phyloP scores from a whole-genome alignment of 495 filamentous ascomycete species.

The Neurospora sp. region DNA sequence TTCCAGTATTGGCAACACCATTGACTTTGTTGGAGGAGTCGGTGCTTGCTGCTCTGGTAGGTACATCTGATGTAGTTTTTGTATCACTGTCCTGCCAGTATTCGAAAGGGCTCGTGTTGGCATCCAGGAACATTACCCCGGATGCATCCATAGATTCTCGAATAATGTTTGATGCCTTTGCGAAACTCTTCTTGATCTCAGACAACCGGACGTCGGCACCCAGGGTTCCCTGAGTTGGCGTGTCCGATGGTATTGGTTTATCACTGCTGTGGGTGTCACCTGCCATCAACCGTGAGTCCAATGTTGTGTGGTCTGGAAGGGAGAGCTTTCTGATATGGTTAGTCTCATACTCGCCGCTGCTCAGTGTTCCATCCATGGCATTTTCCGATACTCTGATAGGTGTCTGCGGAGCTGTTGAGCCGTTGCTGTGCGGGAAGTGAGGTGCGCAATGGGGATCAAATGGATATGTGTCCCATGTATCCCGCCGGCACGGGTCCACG shows the following conservation, averaged over 20 bases:
- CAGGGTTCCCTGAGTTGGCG: neutral
- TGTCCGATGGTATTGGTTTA: neutral
- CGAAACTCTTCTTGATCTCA: conserved; percentile 21
- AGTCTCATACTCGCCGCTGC: neutral
- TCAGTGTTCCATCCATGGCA: neutral
- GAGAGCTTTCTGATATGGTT: neutral
- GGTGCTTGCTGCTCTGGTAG: neutral
- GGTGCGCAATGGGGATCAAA: neutral
- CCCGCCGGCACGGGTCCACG: neutral
- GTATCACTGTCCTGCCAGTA: neutral
- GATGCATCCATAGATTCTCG: conserved; percentile 42
- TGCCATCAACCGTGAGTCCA: neutral
- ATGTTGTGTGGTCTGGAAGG: neutral
- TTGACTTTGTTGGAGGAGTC: neutral
- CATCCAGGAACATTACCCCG: conserved; percentile 44
- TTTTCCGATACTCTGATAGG: neutral
- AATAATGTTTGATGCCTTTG: conserved; percentile 38
- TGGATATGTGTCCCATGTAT: neutral
- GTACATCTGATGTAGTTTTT: neutral
- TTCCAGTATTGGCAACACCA: neutral
- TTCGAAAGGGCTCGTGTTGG: conserved; percentile 12
- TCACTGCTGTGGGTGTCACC: neutral
- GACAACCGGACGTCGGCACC: neutral
- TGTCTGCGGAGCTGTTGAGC: neutral
- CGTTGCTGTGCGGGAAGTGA: neutral